These are phyloP conservation scores for Triangularia setosa DNA, from an alignment of 2,329 filamentous ascomycete genomes.

Conservation along the genomic window DNA sequence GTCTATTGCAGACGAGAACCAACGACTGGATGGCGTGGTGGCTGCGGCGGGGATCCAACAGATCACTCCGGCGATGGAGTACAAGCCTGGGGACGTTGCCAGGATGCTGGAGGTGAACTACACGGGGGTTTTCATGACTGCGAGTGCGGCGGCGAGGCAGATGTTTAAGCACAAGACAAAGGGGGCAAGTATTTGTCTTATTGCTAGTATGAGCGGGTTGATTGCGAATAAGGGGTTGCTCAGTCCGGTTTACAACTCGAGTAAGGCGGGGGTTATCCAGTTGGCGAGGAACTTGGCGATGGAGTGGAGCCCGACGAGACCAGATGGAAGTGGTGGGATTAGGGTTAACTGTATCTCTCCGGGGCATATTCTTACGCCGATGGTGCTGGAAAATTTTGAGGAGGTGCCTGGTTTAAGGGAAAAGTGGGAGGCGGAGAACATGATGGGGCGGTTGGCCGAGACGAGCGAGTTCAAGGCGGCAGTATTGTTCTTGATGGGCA, in stretches of 20 bases:
- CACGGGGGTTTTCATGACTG: conserved; percentile 78
- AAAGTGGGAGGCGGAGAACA: conserved; percentile 79
- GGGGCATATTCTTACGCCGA: conserved; percentile 74
- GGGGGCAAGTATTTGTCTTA: conserved; percentile 58
- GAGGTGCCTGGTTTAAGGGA: conserved; percentile 63
- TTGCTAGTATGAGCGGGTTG: conserved; percentile 65
- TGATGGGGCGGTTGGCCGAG: conserved; percentile 68
- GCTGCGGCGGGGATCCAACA: conserved; percentile 70
- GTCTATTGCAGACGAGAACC: conserved; percentile 64
- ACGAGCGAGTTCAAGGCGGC: conserved; percentile 69
- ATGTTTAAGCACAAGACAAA: conserved; percentile 55
- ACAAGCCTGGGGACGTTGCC: conserved; percentile 69
- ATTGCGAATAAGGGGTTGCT: conserved; percentile 60
- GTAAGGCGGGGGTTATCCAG: conserved; percentile 70
- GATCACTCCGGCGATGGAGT: conserved; percentile 77
- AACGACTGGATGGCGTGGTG: conserved; percentile 74
- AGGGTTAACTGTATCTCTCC: conserved; percentile 78
- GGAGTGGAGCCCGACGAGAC: conserved; percentile 51
- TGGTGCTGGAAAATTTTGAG: conserved; percentile 77
- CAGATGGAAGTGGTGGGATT: conserved; percentile 59
- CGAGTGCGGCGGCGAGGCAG: conserved; percentile 78
- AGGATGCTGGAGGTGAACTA: conserved; percentile 81
- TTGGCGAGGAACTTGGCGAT: conserved; percentile 65
- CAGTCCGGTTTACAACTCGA: conserved; percentile 68
- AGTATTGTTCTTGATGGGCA: conserved; percentile 62